Evolutionary conservation across 1,139 yeast species (phyloP).

Genomic region (Nakaseomyces bracarensis): DNA sequence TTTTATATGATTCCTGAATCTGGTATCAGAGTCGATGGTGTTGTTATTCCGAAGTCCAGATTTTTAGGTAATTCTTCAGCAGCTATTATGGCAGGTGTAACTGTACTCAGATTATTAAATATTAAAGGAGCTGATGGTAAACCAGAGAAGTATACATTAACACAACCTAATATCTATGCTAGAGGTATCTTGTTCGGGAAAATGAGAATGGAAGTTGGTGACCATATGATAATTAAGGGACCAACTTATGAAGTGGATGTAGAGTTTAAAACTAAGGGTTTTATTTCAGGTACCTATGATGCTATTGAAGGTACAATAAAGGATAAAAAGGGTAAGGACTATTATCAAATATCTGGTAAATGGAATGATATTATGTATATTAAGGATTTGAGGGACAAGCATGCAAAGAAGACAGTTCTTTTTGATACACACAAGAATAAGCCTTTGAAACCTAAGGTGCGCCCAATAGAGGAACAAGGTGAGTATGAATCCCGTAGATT

Average conservation of each 20-base stretch:
- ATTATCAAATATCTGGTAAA: conserved; percentile 72
- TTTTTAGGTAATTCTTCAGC: conserved; percentile 95
- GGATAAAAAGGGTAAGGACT: conserved; percentile 43
- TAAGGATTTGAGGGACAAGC: conserved; percentile 42
- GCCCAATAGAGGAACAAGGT: conserved; percentile 73
- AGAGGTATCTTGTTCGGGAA: conserved; percentile 89
- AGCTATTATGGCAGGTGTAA: conserved; percentile 91
- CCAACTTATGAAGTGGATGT: conserved; percentile 63
- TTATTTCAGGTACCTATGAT: conserved; percentile 85
- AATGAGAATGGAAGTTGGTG: conserved; percentile 84
- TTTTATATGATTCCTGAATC: conserved; percentile 78
- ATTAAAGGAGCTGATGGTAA: conserved; percentile 39
- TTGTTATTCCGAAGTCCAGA: conserved; percentile 75
- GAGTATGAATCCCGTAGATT: conserved; percentile 70
- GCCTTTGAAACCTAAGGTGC: conserved; percentile 56
- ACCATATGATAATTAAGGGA: conserved; percentile 71
- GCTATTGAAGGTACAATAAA: conserved; percentile 72
- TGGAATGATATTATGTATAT: conserved; percentile 87
- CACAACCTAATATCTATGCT: conserved; percentile 95
- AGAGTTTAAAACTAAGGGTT: conserved; percentile 92
- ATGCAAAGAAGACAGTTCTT: conserved; percentile 41
- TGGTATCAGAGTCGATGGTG: conserved; percentile 80
- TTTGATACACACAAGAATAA: conserved; percentile 54
- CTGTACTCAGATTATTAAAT: conserved; percentile 62
- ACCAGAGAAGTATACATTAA: conserved; percentile 62